Percentiles rank a stretch among this genome's conserved stretches.
Conservation (phyloP, 345 rosid genomes). For the Ricinus communis region DNA sequence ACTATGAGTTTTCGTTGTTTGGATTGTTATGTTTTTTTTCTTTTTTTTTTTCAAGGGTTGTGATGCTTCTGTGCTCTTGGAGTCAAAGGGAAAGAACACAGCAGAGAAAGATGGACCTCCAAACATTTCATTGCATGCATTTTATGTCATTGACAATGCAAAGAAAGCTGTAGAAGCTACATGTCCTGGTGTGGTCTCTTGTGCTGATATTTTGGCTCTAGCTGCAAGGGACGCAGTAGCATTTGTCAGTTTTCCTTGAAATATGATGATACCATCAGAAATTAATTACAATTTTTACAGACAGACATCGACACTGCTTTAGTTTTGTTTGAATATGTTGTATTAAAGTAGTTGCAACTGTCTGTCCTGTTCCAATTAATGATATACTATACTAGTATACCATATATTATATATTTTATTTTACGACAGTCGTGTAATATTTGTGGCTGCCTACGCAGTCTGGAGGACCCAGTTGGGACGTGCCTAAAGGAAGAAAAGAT, state of each 20-base stretch:
- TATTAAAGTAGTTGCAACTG: background rate
- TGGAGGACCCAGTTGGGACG: constrained; percentile 86
- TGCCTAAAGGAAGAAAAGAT: constrained; percentile 86
- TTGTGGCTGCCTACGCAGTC: constrained; percentile 41
- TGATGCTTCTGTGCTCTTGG: constrained; percentile 78
- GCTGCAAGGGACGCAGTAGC: constrained; percentile 83
- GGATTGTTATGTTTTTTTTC: too few species aligned
- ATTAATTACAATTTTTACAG: too few species aligned
- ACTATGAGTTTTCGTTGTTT: background rate
- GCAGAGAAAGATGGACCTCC: constrained; percentile 97
- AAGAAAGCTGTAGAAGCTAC: constrained; percentile 70
- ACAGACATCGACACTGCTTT: background rate
- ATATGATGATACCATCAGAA: too few species aligned
- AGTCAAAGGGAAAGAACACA: constrained; percentile 56
- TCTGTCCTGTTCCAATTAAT: background rate
- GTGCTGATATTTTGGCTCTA: constrained; percentile 83
- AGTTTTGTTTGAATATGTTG: background rate
- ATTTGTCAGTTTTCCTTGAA: constrained; percentile 41
- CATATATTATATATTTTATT: too few species aligned
- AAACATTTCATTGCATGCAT: constrained; percentile 80
- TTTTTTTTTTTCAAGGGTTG: constrained; percentile 54
- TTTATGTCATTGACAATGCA: constrained; percentile 76
- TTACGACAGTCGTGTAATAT: background rate
- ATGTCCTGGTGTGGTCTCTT: constrained; percentile 83
- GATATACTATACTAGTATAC: too few species aligned